Evolutionary conservation across 305 asterid genomes (phyloP).

Genomic region (Ilex paraguariensis): DNA sequence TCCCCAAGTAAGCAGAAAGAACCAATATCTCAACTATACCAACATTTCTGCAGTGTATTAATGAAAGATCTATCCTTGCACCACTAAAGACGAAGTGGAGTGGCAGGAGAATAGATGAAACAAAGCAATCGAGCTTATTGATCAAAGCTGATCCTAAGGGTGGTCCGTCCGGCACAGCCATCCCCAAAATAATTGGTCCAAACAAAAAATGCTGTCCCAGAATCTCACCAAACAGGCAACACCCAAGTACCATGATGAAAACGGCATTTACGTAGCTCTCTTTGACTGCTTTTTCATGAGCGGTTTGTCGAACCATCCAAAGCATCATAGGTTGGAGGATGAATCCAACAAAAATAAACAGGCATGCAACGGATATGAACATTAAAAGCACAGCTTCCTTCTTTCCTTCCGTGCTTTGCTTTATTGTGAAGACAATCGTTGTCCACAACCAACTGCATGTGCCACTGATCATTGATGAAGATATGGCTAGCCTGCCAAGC

Average conservation of each 20-base stretch:
- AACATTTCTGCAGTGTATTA: slow-evolving; percentile 20
- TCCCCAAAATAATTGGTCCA: slow-evolving; percentile 35
- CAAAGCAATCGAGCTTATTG: slow-evolving; percentile 30
- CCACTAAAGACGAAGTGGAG: slow-evolving; percentile 32
- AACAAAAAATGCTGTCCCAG: slow-evolving; percentile 28
- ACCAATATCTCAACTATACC: slow-evolving; percentile 24
- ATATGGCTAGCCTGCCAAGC: slow-evolving; percentile 32
- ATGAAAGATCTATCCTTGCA: slow-evolving; percentile 27
- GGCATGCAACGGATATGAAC: slow-evolving; percentile 1
- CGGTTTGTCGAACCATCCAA: slow-evolving; percentile 17
- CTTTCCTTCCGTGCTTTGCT: slow-evolving; percentile 8
- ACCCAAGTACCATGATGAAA: slow-evolving; percentile 19
- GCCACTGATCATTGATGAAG: slow-evolving; percentile 38
- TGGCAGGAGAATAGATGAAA: slow-evolving; percentile 31
- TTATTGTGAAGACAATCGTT: slow-evolving; percentile 19
- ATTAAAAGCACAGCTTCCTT: not conserved
- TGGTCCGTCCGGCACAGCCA: slow-evolving; percentile 37
- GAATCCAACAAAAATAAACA: slow-evolving; percentile 10
- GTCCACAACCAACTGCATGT: slow-evolving; percentile 23
- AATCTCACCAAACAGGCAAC: slow-evolving; percentile 24
- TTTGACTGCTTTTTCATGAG: slow-evolving; percentile 16
- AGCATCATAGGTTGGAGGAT: slow-evolving; percentile 22
- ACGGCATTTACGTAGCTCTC: slow-evolving; percentile 20
- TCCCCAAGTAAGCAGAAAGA: slow-evolving; percentile 14
- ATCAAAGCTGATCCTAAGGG: slow-evolving; percentile 39